Evolutionary conservation across 257 asterid genomes (phyloP).

Genomic region (Coffea canephora): DNA sequence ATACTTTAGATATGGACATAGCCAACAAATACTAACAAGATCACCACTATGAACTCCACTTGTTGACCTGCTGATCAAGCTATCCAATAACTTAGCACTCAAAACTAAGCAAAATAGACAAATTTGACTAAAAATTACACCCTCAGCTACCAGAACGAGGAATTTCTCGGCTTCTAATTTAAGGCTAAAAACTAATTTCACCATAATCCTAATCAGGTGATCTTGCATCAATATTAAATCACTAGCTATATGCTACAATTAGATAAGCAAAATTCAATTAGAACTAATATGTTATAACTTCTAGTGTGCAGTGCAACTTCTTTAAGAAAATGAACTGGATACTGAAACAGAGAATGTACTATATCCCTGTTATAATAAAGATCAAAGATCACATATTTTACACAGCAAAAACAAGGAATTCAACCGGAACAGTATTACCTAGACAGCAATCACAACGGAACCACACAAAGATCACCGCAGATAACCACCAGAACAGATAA

Average conservation of each 20-base stretch:
- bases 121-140: not conserved
- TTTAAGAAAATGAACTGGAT: not conserved
- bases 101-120: not conserved
- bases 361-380: not conserved
- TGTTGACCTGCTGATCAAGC: not conserved
- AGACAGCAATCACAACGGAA: not conserved
- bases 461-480: constrained; percentile 37
- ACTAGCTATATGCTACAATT: not conserved
- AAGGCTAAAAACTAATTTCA: not conserved
- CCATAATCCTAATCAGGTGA: not conserved
- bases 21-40: not conserved
- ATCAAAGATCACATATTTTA: constrained; percentile 6
- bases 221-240: not conserved
- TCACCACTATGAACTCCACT: not conserved
- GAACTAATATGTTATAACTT: not conserved
- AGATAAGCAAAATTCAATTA: not conserved
- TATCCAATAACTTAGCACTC: not conserved
- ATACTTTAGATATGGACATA: not conserved
- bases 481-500: constrained; percentile 23
- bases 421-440: constrained; percentile 7
- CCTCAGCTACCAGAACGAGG: not conserved
- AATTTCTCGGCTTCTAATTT: not conserved
- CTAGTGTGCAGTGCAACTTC: not conserved
- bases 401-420: constrained; percentile 11
- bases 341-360: not conserved